Conservation (phyloP, 1,139 yeast species). For the Wickerhamomyces sp. region DNA sequence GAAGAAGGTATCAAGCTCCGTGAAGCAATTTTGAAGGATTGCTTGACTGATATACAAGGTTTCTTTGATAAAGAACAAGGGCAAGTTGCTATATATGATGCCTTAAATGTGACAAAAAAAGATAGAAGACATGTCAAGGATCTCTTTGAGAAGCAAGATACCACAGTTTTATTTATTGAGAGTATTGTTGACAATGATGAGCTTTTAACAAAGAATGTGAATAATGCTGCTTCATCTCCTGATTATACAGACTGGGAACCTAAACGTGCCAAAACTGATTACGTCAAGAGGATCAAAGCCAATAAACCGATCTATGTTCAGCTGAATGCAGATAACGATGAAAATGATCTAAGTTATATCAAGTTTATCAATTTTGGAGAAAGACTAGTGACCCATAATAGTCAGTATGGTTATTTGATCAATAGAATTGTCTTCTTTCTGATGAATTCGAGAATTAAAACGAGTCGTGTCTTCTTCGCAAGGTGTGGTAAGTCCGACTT, state of each 20-base stretch:
- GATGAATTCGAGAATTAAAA: slow-evolving; percentile 80
- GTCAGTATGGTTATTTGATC: slow-evolving; percentile 81
- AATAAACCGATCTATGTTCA: slow-evolving; percentile 49
- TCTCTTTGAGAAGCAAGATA: slow-evolving; percentile 49
- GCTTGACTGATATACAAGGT: slow-evolving; percentile 62
- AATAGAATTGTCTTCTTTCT: slow-evolving; percentile 86
- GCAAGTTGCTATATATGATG: slow-evolving; percentile 95
- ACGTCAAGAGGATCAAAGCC: slow-evolving; percentile 45
- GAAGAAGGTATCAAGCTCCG: slow-evolving; percentile 53
- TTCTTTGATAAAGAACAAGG: slow-evolving; percentile 76
- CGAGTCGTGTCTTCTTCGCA: slow-evolving; percentile 85
- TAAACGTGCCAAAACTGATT: slow-evolving; percentile 56
- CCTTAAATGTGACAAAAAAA: slow-evolving; percentile 76
- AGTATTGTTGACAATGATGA: slow-evolving; percentile 73
- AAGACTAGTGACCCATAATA: slow-evolving; percentile 70
- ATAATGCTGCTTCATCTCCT: slow-evolving; percentile 83
- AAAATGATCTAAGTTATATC: slow-evolving; percentile 61
- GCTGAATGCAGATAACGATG: slow-evolving; percentile 41
- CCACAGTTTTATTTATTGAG: slow-evolving; percentile 84
- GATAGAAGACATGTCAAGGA: slow-evolving; percentile 58
- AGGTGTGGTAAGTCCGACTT: slow-evolving; percentile 60
- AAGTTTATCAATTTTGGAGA: slow-evolving; percentile 92
- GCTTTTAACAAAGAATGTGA: slow-evolving; percentile 70
- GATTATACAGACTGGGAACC: slow-evolving; percentile 77
- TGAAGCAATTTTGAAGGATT: slow-evolving; percentile 53